Base-by-base conservation (phyloP, 306 rosid species). In the Prunus mira region DNA sequence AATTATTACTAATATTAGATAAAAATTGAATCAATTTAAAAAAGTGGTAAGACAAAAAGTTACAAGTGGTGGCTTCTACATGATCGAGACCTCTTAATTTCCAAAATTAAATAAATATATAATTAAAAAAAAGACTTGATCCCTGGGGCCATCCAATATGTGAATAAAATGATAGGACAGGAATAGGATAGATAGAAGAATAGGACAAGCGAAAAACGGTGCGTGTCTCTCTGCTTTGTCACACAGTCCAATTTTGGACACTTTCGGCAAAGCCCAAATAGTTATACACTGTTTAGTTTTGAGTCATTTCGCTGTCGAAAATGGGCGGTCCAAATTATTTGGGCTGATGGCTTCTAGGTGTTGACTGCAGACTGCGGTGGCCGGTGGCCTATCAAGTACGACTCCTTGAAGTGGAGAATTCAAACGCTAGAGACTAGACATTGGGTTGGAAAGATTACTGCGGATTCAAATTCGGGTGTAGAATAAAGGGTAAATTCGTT, bases 401-500 rank as follows among this genome's bases (percentile, higher is more conserved):
- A 62, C 43, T 28, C 43, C 7, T 7, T 6, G 43, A 38, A 38
- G 9, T 38, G 9, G 43, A 0, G 19, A 18, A 17, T 10, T 47
- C 51, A 0, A 47, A 47, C 51, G n/a, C n/a, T n/a, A n/a, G n/a
- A n/a, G n/a, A 34, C 9, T 34, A 34, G 9, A 34, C 0, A 34
- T 6, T 34, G 9, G 9, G 43, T 1, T 6, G 43, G 8, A 34
- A 34, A 34, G 9, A 34, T 34, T 6, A 34, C 9, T 6, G 9
- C 0, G 1, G 6, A 32, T 32, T 32, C 7, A 32, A 5, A 32
- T 0, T 32, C 38, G 7, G 6, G 38, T 32, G 38, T 1, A 32
- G 1, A 0, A 32, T 4, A 0, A 32, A 32, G 0, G 5, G 38
- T 5, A 32, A 5, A 5, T 32, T 0, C 7, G 0, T 0, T 0